Evolutionary conservation across 495 filamentous ascomycete genomes (phyloP).

Genomic region (Aspergillus affinis): DNA sequence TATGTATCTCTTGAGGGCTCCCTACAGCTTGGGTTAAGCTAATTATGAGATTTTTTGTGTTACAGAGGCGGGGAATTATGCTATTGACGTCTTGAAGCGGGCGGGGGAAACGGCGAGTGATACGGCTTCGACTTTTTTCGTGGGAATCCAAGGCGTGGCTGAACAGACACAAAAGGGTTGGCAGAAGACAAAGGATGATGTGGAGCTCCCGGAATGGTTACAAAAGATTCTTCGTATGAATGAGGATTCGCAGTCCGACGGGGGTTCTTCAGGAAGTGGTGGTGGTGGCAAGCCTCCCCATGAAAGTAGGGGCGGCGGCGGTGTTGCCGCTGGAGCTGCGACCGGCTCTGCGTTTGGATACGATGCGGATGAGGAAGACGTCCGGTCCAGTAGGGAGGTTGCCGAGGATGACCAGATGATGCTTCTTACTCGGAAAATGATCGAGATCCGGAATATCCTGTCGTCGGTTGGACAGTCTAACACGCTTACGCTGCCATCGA

Average conservation of each 20-base stretch:
- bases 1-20: slow-evolving; percentile 44
- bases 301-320: slow-evolving; percentile 58
- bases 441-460: slow-evolving; percentile 91
- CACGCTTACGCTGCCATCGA: slow-evolving; percentile 83
- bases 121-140: slow-evolving; percentile 64
- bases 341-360: slow-evolving; percentile 72
- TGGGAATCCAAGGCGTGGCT: slow-evolving; percentile 68
- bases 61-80: slow-evolving; percentile 85
- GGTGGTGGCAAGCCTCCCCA: slow-evolving; percentile 55
- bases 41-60: slow-evolving; percentile 25
- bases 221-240: slow-evolving; percentile 66
- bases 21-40: slow-evolving; percentile 5
- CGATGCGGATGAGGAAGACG: slow-evolving; percentile 68
- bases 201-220: slow-evolving; percentile 84
- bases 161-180: slow-evolving; percentile 77
- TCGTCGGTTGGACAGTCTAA: slow-evolving; percentile 88
- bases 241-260: slow-evolving; percentile 44
- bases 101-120: slow-evolving; percentile 66
- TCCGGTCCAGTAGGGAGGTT: slow-evolving; percentile 56
- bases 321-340: slow-evolving; percentile 38
- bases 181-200: slow-evolving; percentile 75
- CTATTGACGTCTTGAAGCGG: slow-evolving; percentile 71
- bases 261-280: slow-evolving; percentile 32
- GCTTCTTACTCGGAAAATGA: slow-evolving; percentile 98
- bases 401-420: slow-evolving; percentile 99